phyloP scores from a whole-genome alignment of 305 asterid genomes.

The Euphrasia arctica region DNA sequence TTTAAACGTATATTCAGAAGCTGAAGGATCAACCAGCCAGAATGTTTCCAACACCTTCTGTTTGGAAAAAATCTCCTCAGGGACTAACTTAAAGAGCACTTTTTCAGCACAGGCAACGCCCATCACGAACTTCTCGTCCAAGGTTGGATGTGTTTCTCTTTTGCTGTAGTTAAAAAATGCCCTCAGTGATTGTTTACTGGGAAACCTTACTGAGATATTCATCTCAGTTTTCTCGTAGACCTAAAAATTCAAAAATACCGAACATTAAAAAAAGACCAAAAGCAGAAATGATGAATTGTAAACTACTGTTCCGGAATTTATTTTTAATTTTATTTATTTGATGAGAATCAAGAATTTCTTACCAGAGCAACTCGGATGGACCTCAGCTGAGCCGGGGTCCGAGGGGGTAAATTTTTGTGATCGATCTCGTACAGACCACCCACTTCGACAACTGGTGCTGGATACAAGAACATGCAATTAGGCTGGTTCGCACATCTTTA shows the following conservation, averaged over 20 bases:
- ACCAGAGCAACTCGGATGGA: conserved; percentile 81
- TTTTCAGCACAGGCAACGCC: conserved; percentile 50
- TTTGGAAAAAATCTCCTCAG: conserved; percentile 46
- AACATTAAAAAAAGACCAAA: not conserved
- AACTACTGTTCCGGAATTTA: conserved; percentile 2
- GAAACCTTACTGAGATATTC: conserved; percentile 63
- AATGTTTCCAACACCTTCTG: conserved; percentile 51
- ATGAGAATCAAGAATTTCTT: conserved; percentile 14
- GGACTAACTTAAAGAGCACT: conserved; percentile 60
- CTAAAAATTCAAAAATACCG: conserved; percentile 31
- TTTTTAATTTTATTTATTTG: not conserved
- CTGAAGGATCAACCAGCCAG: conserved; percentile 47
- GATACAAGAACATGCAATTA: conserved; percentile 12
- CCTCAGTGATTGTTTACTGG: conserved; percentile 62
- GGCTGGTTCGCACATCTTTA: not conserved
- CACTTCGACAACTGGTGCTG: conserved; percentile 32
- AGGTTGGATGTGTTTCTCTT: conserved; percentile 69
- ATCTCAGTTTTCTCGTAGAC: conserved; percentile 68
- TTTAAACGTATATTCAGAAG: conserved; percentile 5
- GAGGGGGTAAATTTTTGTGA: conserved; percentile 57
- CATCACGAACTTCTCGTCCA: conserved; percentile 86
- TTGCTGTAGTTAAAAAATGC: conserved; percentile 57
- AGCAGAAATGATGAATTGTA: conserved; percentile 4
- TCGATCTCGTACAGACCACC: conserved; percentile 77
- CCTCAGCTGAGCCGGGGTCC: conserved; percentile 70